These are phyloP conservation scores for Blastosporella zonata DNA, from an alignment of 1,284 basidiomycete genomes.

Conservation along the genomic window DNA sequence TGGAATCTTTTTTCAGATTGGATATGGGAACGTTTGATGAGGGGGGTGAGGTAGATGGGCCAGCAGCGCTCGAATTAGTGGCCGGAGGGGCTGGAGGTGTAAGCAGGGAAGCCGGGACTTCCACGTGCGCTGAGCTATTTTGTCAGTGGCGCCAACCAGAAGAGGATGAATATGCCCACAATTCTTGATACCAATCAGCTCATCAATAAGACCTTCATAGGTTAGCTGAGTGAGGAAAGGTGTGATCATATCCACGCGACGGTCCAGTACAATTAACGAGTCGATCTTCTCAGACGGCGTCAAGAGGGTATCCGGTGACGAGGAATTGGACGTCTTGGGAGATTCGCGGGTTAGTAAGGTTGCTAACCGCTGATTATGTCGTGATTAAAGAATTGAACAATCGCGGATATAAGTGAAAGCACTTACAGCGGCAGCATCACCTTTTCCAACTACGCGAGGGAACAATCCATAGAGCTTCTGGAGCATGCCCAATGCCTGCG, in stretches of 20 bases:
- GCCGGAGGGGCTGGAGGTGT: conserved; percentile 41
- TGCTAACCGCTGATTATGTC: conserved; percentile 63
- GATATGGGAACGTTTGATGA: conserved; percentile 38
- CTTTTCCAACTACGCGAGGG: conserved; percentile 92
- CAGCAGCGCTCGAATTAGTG: conserved; percentile 29
- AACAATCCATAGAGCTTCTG: conserved; percentile 89
- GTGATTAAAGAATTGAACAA: conserved; percentile 6
- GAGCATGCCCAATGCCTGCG: conserved; percentile 81
- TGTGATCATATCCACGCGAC: conserved; percentile 93
- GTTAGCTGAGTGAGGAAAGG: conserved; percentile 95
- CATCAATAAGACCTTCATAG: conserved; percentile 96
- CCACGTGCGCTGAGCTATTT: conserved; percentile 71
- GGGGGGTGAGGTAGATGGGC: conserved; percentile 42
- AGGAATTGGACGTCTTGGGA: conserved; percentile 34
- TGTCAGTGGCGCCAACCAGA: not conserved
- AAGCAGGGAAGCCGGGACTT: conserved; percentile 81
- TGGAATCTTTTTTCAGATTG: conserved; percentile 68
- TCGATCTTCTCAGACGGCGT: conserved; percentile 69
- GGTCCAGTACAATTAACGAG: conserved; percentile 86
- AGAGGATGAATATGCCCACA: conserved; percentile 45
- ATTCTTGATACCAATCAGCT: conserved; percentile 87
- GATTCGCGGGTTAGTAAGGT: conserved; percentile 68
- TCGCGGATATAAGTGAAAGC: not conserved
- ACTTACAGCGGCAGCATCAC: conserved; percentile 82
- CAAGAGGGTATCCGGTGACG: conserved; percentile 38